These are phyloP conservation scores for Panicum miliaceum DNA, from an alignment of 176 grass and related monocot genomes.

Conservation along the genomic window DNA sequence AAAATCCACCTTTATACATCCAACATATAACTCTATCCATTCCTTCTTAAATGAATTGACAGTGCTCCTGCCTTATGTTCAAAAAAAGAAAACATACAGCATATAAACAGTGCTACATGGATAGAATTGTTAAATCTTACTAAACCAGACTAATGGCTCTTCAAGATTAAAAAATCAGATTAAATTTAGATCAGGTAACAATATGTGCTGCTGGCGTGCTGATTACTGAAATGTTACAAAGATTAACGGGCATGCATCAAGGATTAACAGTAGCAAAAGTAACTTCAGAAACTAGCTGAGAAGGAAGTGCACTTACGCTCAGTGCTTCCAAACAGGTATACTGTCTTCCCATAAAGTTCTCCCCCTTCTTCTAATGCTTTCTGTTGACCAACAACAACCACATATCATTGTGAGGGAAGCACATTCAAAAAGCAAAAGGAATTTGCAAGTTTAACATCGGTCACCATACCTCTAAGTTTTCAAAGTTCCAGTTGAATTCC, in stretches of 20 bases:
- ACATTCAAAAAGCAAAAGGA: not conserved
- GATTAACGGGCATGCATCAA: slow-evolving; percentile 6
- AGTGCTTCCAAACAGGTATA: slow-evolving; percentile 91
- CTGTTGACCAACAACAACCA: slow-evolving; percentile 45
- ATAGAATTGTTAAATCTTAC: slow-evolving; percentile 10
- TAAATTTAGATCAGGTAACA: not conserved
- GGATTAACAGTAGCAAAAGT: not conserved
- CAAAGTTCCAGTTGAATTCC: slow-evolving; percentile 87
- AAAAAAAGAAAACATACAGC: not conserved
- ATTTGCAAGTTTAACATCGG: slow-evolving; percentile 3
- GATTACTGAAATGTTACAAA: not conserved
- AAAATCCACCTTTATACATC: slow-evolving; percentile 4
- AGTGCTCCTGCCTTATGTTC: no score
- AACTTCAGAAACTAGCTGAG: not conserved
- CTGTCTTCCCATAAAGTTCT: slow-evolving; percentile 71
- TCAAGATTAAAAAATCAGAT: not conserved
- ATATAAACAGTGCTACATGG: not conserved
- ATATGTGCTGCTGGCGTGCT: not conserved
- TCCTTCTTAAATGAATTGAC: no score
- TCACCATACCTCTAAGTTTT: slow-evolving; percentile 79
- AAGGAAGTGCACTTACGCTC: slow-evolving; percentile 60
- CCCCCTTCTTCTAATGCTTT: slow-evolving; percentile 81
- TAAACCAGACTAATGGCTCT: not conserved
- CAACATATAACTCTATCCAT: not conserved
- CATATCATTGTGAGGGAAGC: slow-evolving; percentile 9